Conservation (phyloP, 768 basidiomycete species). For the Boletus rex-veris region DNA sequence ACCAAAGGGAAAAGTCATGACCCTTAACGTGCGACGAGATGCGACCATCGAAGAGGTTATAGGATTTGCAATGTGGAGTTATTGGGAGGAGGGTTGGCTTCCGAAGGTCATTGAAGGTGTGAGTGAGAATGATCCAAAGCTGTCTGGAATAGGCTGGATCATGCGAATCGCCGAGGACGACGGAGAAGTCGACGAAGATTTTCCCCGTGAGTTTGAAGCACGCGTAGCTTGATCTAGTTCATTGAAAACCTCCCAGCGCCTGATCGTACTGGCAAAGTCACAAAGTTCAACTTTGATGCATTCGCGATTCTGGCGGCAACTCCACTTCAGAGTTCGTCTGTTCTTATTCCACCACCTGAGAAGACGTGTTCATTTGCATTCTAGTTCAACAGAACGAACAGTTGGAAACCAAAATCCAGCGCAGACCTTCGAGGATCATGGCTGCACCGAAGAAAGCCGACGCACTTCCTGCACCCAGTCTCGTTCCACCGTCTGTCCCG, state of each 20-base stretch:
- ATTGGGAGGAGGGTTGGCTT: conserved; percentile 84
- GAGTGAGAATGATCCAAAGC: conserved; percentile 57
- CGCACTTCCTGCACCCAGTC: conserved; percentile 36
- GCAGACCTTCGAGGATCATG: conserved; percentile 67
- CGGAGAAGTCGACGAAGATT: conserved; percentile 98
- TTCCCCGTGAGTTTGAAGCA: conserved; percentile 69
- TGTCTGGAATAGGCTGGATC: conserved; percentile 87
- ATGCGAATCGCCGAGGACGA: conserved; percentile 93
- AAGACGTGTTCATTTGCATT: neutral
- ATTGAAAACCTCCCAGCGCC: conserved; percentile 56
- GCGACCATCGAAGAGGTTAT: conserved; percentile 95
- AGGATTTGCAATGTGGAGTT: conserved; percentile 88
- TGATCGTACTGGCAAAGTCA: conserved; percentile 79
- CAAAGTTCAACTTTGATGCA: conserved; percentile 86
- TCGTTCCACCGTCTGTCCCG: conserved; percentile 37
- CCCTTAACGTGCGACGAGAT: conserved; percentile 77
- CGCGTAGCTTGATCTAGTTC: neutral
- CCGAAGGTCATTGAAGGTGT: conserved; percentile 73
- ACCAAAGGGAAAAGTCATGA: conserved; percentile 60
- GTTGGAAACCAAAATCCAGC: conserved; percentile 76
- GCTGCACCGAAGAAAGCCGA: conserved; percentile 58
- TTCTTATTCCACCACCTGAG: neutral
- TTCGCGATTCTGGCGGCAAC: conserved; percentile 86
- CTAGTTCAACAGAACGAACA: conserved; percentile 74
- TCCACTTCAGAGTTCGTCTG: conserved; percentile 56